Evolutionary conservation across 176 grass and related monocot genomes (phyloP).

Genomic region (maize (Zea mays)): DNA sequence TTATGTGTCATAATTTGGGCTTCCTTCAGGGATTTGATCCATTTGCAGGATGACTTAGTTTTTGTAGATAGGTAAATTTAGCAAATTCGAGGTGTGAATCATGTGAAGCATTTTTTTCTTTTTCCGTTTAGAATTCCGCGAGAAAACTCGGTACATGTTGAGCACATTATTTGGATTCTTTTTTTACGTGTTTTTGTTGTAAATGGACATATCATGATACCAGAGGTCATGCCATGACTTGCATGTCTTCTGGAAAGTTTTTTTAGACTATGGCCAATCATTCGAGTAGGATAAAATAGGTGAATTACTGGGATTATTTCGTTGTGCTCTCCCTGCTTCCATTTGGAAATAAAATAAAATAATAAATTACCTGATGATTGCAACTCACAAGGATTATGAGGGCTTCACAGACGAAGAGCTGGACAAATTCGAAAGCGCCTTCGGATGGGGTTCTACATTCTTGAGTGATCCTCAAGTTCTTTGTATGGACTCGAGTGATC

Average conservation of each 20-base stretch:
- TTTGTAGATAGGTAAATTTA: too few species aligned
- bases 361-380: slow-evolving; percentile 1
- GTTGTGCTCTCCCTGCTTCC: neutral
- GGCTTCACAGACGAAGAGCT: neutral
- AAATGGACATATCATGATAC: neutral
- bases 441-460: neutral
- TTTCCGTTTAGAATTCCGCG: too few species aligned
- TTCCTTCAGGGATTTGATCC: neutral
- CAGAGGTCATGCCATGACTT: neutral
- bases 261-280: neutral
- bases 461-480: neutral
- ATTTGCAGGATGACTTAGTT: neutral
- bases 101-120: too few species aligned
- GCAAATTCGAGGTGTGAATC: too few species aligned
- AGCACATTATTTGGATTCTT: neutral
- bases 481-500: neutral
- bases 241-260: slow-evolving; percentile 1
- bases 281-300: neutral
- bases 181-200: neutral
- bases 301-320: neutral
- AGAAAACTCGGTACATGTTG: neutral
- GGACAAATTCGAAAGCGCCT: neutral
- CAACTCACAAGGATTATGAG: neutral
- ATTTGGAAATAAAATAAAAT: too few species aligned
- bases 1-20: too few species aligned